Base-by-base conservation (phyloP, 2,329 filamentous ascomycete genomes). In the Pleurostoma richardsiae region DNA sequence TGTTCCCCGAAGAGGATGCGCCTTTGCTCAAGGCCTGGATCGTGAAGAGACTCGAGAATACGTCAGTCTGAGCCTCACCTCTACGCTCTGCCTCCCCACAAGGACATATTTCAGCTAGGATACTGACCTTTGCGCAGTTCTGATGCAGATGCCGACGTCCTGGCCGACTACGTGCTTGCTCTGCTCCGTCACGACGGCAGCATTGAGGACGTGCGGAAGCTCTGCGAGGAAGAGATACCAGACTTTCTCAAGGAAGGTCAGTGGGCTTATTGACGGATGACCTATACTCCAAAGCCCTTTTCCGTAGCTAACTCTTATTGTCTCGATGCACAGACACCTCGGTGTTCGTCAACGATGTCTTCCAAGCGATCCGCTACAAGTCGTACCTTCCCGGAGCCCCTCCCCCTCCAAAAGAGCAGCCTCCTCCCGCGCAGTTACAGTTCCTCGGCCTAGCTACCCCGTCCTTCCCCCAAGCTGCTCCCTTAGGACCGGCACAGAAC, bases 121-220 rank as follows among this genome's bases (percentile, higher is more conserved):
- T 36, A 2, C 49, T 52, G 11, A 52, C 30, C 6, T 39, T 42
- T 49, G n/a, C 42, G 29, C 52, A 89, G 86, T 45, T 88, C 86
- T 29, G 87, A 91, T 58, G 87, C 86, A 43, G 88, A 94, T 61
- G 80, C 84, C 30, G 88, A 90, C 58, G 86, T 92, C 4, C 81
- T 94, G 3, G 88, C 87, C 41, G 88, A 94, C 57, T 94, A 91
- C 61, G 85, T 92, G n/a, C 74, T 91, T 51, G 88, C 86, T 5
- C 77, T 94, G 26, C 69, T 92, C 41, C 79, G 80, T 46, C 83
- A 86, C 51, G 85, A 90, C 53, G 85, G 84, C 51, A 74, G 81
- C 43, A 70, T 77, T 39, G 73, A 76, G n/a, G 73, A 79, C 26
- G 82, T 90, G 45, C 79, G 82, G 58, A 71, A 76, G 56, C 78